phyloP scores from a whole-genome alignment of 257 asterid genomes.

The Cordia subcordata region DNA sequence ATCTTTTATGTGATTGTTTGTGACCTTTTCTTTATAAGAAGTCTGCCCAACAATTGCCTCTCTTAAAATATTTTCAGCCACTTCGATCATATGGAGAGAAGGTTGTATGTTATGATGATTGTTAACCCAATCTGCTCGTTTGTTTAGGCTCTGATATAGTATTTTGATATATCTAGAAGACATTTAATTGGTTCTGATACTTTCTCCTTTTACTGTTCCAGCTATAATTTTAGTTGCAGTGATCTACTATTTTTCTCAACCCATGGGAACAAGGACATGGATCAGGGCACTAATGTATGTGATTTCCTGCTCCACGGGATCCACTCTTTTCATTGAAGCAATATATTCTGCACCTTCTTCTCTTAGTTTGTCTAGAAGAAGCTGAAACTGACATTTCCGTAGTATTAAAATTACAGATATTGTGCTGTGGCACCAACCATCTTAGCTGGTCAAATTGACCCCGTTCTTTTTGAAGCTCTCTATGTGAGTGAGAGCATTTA shows the following conservation, averaged over 20 bases:
- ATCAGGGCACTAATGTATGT: slow-evolving; percentile 81
- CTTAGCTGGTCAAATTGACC: slow-evolving; percentile 87
- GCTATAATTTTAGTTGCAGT: slow-evolving; percentile 73
- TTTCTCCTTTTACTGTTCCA: slow-evolving; percentile 30
- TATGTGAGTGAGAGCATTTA: slow-evolving; percentile 55
- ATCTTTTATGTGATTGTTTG: too few species aligned
- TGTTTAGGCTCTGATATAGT: too few species aligned
- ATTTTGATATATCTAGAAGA: too few species aligned
- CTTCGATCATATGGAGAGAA: too few species aligned
- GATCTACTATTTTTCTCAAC: slow-evolving; percentile 88
- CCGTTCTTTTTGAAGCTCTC: slow-evolving; percentile 89
- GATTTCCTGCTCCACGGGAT: too few species aligned
- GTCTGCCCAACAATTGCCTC: too few species aligned
- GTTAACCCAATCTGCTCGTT: too few species aligned
- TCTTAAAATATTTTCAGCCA: too few species aligned
- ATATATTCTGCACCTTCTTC: not conserved
- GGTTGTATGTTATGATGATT: too few species aligned
- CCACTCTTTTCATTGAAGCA: not conserved
- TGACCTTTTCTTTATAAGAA: too few species aligned
- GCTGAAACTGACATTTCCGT: slow-evolving; percentile 5
- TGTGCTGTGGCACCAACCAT: slow-evolving; percentile 90
- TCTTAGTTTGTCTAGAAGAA: not conserved
- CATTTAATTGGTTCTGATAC: slow-evolving; percentile 7
- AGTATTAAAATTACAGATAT: slow-evolving; percentile 42
- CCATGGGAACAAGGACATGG: slow-evolving; percentile 73